These are phyloP conservation scores for Lactarius tabidus DNA, from an alignment of 768 basidiomycete species.

Conservation along the genomic window DNA sequence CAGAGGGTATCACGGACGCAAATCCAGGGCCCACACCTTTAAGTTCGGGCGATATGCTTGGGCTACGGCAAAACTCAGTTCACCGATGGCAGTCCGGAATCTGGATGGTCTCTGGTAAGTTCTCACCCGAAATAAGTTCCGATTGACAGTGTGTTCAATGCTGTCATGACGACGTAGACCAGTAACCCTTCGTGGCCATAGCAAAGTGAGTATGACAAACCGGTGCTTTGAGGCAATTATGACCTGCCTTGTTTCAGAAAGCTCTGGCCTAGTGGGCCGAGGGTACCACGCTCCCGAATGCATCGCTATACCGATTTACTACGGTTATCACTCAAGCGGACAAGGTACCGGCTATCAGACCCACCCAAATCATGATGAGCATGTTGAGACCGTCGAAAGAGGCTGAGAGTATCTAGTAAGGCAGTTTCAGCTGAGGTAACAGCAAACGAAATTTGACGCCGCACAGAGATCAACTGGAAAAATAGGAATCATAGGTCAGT, in stretches of 20 bases:
- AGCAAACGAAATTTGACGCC: not conserved
- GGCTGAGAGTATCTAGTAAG: slow-evolving; percentile 3
- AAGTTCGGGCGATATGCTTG: not conserved
- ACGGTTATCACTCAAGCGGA: not conserved
- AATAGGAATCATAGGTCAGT: not conserved
- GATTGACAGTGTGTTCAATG: slow-evolving; percentile 18
- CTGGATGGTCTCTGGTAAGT: not conserved
- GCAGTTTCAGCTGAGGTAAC: not conserved
- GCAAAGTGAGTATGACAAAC: not conserved
- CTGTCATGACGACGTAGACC: slow-evolving; percentile 21
- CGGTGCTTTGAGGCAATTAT: not conserved
- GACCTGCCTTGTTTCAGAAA: slow-evolving; percentile 24
- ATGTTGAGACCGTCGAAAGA: slow-evolving; percentile 19
- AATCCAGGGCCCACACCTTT: slow-evolving; percentile 5
- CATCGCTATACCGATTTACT: slow-evolving; percentile 5
- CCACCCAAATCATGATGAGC: slow-evolving; percentile 13
- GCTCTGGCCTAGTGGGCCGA: slow-evolving; percentile 17
- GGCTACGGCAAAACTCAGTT: not conserved
- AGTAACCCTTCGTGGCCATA: slow-evolving; percentile 14
- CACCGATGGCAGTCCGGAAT: too few species aligned
- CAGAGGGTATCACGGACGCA: slow-evolving; percentile 17
- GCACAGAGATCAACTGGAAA: slow-evolving; percentile 13
- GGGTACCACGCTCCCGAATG: slow-evolving; percentile 9
- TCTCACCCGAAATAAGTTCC: slow-evolving; percentile 17
- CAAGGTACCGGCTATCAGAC: not conserved